A percentile compares a stretch with the other conserved stretches of the same genome.
phyloP scores from a whole-genome alignment of 2,329 filamentous ascomycete genomes.

The Cladophialophora chaetospira region DNA sequence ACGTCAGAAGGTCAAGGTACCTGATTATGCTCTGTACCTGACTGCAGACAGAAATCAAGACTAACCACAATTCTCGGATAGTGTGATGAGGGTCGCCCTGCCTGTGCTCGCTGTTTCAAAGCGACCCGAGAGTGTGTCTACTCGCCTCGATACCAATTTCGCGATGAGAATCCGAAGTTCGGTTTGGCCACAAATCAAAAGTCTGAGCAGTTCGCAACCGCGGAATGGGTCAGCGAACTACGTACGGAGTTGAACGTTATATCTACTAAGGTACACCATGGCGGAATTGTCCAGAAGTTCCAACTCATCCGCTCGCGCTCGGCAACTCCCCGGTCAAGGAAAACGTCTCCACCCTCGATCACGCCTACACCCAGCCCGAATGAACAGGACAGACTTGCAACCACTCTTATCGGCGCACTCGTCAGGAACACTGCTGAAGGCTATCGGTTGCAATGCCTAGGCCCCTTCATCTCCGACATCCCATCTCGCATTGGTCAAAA shows the following conservation, averaged over 20 bases:
- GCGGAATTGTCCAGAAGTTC: neutral
- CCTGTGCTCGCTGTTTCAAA: slow-evolving; percentile 1
- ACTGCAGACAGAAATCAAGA: neutral
- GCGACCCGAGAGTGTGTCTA: neutral
- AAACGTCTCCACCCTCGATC: neutral
- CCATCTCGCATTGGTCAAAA: slow-evolving; percentile 2
- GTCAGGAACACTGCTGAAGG: neutral
- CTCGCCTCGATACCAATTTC: neutral
- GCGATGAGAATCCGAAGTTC: neutral
- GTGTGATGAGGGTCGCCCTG: neutral
- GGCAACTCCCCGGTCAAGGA: neutral
- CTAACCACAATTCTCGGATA: neutral
- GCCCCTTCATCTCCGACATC: neutral
- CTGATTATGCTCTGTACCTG: neutral
- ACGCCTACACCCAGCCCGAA: neutral
- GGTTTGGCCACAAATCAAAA: neutral
- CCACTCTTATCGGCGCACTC: neutral
- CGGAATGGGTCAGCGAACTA: neutral
- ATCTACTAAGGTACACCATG: neutral
- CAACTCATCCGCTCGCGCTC: slow-evolving; percentile 1
- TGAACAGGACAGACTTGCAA: neutral
- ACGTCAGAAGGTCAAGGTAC: slow-evolving; percentile 7
- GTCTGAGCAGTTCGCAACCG: neutral
- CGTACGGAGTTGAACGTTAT: slow-evolving; percentile 1
- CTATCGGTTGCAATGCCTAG: neutral